Evolutionary conservation across 306 rosid species (phyloP), one percentile per base, ranked within the genome.

Genomic region (Urtica urens): DNA sequence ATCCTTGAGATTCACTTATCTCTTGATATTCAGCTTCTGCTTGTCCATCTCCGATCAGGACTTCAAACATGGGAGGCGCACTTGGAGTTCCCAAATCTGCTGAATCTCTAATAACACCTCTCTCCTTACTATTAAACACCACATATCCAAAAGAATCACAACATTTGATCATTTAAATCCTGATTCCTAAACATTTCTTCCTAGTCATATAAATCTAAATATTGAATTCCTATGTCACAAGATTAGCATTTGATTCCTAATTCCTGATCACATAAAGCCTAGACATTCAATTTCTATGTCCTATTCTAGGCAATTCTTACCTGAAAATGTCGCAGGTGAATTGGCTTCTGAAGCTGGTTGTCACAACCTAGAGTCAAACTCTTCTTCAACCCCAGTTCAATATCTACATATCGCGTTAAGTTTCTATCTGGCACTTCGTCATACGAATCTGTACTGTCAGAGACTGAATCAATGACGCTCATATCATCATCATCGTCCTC

Each of bases 61-160:
- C 70, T 58, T 65, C 70, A 40, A 52, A 30, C 6, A 90, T 85
- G 23, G 99, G 99, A 67, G 99, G 99, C 31, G 99, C 99, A 75
- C 99, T 90, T 2, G 99, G 99, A 67, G 99, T 81, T 57, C 92
- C 92, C 70, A 86, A 64, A 19, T 77, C 86, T 15, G 59, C 34
- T 17, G 68, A 43, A 48, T 77, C 95, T 55, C 70, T 67, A 43
- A 23, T 39, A 46, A 63, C 4, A 41, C 70, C 67, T 23, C 75
- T 73, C 44, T 58, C 70, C 33, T 20, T 68, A n/a, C n/a, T n/a
- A 35, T 49, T 63, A 27, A 51, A 49, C 48, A 64, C 7, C 15
- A 28, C 43, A 14, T 29, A 47, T n/a, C 38, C 29, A 54, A 45
- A 51, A 38, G 17, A 46, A 57, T 19, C 42, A 34, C n/a, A n/a